Evolutionary conservation across 2,329 filamentous ascomycete species (phyloP), one percentile per base, ranked within the genome.

Genomic region (Stenocarpella maydis): DNA sequence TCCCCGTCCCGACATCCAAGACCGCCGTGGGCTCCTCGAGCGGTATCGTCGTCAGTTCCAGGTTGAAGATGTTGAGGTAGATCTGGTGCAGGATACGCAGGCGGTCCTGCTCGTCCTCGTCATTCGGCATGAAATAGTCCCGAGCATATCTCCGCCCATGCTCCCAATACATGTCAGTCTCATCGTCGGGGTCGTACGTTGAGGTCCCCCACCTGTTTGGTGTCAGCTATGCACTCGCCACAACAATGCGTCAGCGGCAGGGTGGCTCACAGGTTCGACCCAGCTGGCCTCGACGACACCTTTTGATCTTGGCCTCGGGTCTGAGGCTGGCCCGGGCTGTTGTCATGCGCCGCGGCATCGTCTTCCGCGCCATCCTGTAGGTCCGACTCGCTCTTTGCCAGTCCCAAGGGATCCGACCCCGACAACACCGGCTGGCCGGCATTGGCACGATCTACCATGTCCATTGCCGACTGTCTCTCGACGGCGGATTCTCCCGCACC

Each of bases 1-100:
- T 87, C 49, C 87, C 88, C 9, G 86, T 88, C 37, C 88, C 88
- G 64, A 90, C 83, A 74, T 90, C 88, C 24, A 90, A 80, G 37
- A 90, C 82, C 65, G 80, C 76, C 3, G 74, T 75, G 1, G 82
- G 82, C 53, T 79, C 71, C 52, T 82, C 76, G 24, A 80, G 74
- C 17, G 75, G 74, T 8, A 79, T 74, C 6, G 77, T 77, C 15
- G 78, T 80, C 19, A 80, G 73, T 68, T 78, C 73, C 12, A 78
- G 72, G 69, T 58, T 63, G 55, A 68, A 68, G 37, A 70, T 64
- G 39, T 65, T 70, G 21, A 70, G 55, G 55, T 68, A 68, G 45
- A 70, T 67, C 49, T 68, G 69, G 34, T 70, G 65, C 37, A 70
- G 45, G 49, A 78, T 74, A 37, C 77, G 78, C 71, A 78, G 73